Evolutionary conservation across 352 stramenopile species (phyloP), one percentile per base, ranked within the genome.

Genomic region (Pythium graminicola): DNA sequence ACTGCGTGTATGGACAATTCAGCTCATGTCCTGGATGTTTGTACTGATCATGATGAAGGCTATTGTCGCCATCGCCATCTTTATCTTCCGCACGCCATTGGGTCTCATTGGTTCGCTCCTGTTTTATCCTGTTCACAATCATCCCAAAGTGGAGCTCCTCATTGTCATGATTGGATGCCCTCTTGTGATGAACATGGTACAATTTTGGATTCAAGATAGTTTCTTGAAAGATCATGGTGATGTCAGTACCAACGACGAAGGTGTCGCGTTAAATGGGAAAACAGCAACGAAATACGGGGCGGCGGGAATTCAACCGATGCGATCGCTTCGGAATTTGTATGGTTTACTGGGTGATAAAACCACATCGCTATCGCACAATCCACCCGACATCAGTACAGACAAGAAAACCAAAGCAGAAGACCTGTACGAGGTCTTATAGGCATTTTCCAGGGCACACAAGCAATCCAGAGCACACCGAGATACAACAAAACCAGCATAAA

Each of bases 81-180:
- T 79, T 54, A 46, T 73, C 4, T 88, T 86, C 54, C 76, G 76
- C 17, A 68, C 67, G 22, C 69, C 73, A 17, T 54, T 91, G 2
- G 72, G 72, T 6, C 68, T 77, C 49, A 74, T 87, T 41, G 81
- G 74, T 44, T 73, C 60, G 19, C 24, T 86, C 35, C 53, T 91
- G 13, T 91, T 91, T 58, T 85, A 68, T 50, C 78, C 78, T 23
- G 68, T 89, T 36, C 78, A 74, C 54, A 62, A 76, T 43, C 69
- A 89, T 52, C 81, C 81, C 5, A 85, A 87, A 64, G 60, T 88
- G 26, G 81, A 91, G 63, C 63, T 91, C 19, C 51, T 91, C 26
- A 82, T 91, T 54, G 81, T 91, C 43, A 91, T 91, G 81, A 87
- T 91, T 27, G 76, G 73, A 50, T 91, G 81, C 46, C 81, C 81